Base-by-base conservation (phyloP, 305 asterid genomes). In the Fraxinus velutina region DNA sequence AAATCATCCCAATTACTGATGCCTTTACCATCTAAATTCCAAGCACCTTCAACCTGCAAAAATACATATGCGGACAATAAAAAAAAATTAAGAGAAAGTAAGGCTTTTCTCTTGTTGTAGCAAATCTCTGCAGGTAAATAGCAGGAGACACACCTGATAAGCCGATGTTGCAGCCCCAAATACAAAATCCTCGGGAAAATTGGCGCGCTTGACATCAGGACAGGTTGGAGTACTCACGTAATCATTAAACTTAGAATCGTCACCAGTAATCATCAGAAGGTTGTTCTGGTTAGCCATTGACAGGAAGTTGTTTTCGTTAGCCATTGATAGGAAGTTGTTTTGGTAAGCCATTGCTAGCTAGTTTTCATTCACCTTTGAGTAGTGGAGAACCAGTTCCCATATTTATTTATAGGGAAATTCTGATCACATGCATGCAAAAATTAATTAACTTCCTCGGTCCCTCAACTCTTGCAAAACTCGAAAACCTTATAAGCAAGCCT, bases 121-220 rank as follows among this genome's bases (percentile, higher is more conserved):
- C 52, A 42, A 47, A 47, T 47, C 57, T 47, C 57, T 47, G 57
- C 57, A 2, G 7, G 71, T 4, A 6, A 39, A 12, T 17, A 8
- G 5, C 1, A 5, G 2, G 55, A 10, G 2, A 55, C 62, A 57
- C 57, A 83, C 90, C 90, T 87, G 90, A 73, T 83, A 87, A 64
- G 90, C 78, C 57, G 88, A 85, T 1, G 90, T 79, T 73, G 86
- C 87, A 8, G 84, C 79, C 68, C 90, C 90, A 34, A 87, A 87
- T 5, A 85, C 36, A 57, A 87, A 87, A 76, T 79, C 86, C 1
- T 73, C 19, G 2, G 90, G 87, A 71, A 87, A 87, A 64, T 87
- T 83, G 32, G 15, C 36, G 4, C 90, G 87, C 6, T 72, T 47
- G 60, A 88, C 34, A 47, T 44, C 55, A 1, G 55, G 55, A 44